Base-by-base conservation (phyloP, 1,284 basidiomycete genomes). In the Ustilago sp. region DNA sequence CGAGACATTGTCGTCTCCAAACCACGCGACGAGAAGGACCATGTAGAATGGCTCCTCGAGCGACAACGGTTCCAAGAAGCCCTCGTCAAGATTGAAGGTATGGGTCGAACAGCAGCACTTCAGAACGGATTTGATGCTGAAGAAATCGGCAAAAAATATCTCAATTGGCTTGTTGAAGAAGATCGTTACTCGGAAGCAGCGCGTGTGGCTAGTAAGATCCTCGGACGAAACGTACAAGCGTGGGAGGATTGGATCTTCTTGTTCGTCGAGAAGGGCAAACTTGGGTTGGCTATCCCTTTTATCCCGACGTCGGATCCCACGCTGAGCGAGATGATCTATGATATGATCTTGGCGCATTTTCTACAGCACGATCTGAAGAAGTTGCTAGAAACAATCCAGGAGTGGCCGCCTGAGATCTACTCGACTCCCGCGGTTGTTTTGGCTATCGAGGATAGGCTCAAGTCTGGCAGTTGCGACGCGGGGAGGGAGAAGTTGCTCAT, bases 221-320 rank as follows among this genome's bases (percentile, higher is more conserved):
- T 98, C 68, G 92, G 90, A 0, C 90, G 90, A 39, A 91, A 98
- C 80, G 88, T 89, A 5, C 91, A 91, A 77, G 90, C 90, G 17
- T 99, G 97, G 97, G 95, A 98, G 85, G 91, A 93, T 81, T 97
- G 93, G 92, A 93, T 98, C 84, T 96, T 97, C 83, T 88, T 91
- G 9, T 98, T 97, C 83, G 93, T 93, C 0, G 92, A 95, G 85
- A 91, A 92, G 80, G 90, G 91, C 38, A 91, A 94, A 70, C 88
- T 98, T 15, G 80, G 95, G 92, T 89, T 90, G 4, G 93, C 98
- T 68, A 94, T 98, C 53, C 95, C 95, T 0, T 92, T 90, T 81
- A 90, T 98, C 0, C 97, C 97, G 0, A 94, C 92, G 0, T 89
- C 92, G 34, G 88, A 90, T 5, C 96, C 95, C 0, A 91, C 91